Percentiles rank a stretch among this genome's conserved stretches.
These are phyloP conservation scores for Meredithiella fracta DNA, from an alignment of 2,329 filamentous ascomycete species.

Conservation along the genomic window DNA sequence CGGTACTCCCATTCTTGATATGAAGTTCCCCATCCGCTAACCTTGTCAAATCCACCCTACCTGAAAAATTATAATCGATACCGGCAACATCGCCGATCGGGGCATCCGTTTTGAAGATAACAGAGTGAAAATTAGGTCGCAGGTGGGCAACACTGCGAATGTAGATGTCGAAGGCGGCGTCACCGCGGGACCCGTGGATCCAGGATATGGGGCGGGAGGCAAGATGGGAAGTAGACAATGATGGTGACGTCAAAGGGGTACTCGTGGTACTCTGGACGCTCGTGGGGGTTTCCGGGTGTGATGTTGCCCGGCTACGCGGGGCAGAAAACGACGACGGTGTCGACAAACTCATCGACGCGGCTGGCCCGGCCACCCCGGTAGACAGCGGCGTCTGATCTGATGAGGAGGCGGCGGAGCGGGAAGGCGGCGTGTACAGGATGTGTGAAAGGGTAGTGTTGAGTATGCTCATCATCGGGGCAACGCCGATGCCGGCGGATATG, in stretches of 20 bases:
- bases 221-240: constrained; percentile 9
- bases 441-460: constrained; percentile 34
- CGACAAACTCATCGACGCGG: not conserved
- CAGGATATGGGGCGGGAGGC: constrained; percentile 36
- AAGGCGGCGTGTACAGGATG: constrained; percentile 2
- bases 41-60: constrained; percentile 40
- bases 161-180: constrained; percentile 38
- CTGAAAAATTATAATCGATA: constrained; percentile 40
- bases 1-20: constrained; percentile 33
- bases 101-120: constrained; percentile 42
- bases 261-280: not conserved
- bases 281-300: not conserved
- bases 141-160: constrained; percentile 27
- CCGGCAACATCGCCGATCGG: constrained; percentile 29
- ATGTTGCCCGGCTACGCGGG: not conserved
- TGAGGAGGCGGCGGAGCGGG: not conserved
- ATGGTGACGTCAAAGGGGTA: not conserved
- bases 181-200: constrained; percentile 36
- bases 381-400: not conserved
- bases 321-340: not conserved
- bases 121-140: constrained; percentile 22
- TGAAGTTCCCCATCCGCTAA: constrained; percentile 39
- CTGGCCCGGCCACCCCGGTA: not conserved
- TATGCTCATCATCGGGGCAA: constrained; percentile 50
- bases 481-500: constrained; percentile 51